A percentile compares a stretch with the other conserved stretches of the same genome.
Evolutionary conservation across 345 rosid species (phyloP).

Genomic region (Euclidium syriacum): DNA sequence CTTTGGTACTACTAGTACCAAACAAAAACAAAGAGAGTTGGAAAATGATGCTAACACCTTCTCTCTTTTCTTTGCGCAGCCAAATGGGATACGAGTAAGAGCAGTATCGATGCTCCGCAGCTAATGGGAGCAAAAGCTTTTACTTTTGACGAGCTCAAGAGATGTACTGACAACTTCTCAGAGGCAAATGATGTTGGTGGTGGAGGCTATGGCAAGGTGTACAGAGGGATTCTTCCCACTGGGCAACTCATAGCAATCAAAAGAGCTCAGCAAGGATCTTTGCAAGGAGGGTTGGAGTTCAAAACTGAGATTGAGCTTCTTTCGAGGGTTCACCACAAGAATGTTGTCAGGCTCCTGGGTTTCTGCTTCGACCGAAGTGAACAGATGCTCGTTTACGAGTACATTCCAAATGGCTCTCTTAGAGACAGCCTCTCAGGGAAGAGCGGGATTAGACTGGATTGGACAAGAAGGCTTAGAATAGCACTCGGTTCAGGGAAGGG

Average conservation of each 20-base stretch:
- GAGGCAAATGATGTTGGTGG: conserved; percentile 65
- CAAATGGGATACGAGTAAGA: conserved; percentile 56
- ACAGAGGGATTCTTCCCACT: conserved; percentile 53
- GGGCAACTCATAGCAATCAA: conserved; percentile 64
- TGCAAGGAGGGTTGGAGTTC: conserved; percentile 79
- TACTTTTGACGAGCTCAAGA: conserved; percentile 69
- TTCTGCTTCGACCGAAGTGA: conserved; percentile 71
- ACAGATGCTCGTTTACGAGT: conserved; percentile 76
- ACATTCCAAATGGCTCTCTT: conserved; percentile 58
- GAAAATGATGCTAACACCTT: background rate
- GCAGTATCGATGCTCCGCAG: conserved; percentile 57
- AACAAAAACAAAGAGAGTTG: too few relatives aligned
- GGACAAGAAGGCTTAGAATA: conserved; percentile 75
- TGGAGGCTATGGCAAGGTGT: conserved; percentile 96
- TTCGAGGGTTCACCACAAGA: conserved; percentile 83
- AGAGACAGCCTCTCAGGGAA: conserved; percentile 69
- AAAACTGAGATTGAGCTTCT: conserved; percentile 89
- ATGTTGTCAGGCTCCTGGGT: conserved; percentile 64
- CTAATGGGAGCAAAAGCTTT: conserved; percentile 74
- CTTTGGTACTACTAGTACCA: too few relatives aligned
- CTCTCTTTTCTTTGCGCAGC: conserved; percentile 40
- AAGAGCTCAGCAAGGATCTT: conserved; percentile 77
- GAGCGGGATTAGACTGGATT: conserved; percentile 69
- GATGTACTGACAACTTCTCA: conserved; percentile 61
- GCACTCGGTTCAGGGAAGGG: conserved; percentile 84